phyloP scores from a whole-genome alignment of 2,329 filamentous ascomycete species.

The Bipolaris bicolor region DNA sequence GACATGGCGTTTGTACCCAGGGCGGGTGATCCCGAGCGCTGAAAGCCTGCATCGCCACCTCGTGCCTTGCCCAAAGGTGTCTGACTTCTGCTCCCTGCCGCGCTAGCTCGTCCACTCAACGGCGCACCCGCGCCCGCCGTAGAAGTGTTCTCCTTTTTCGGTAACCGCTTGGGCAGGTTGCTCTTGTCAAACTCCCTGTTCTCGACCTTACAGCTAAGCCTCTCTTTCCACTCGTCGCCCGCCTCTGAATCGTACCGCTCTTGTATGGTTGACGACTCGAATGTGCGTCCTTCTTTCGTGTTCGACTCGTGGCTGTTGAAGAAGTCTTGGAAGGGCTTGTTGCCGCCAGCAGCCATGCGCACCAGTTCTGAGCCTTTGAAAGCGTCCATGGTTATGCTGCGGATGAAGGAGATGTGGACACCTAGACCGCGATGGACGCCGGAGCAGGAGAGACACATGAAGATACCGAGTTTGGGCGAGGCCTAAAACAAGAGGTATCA shows the following conservation, averaged over 20 bases:
- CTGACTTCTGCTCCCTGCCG: slow-evolving; percentile 46
- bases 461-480: slow-evolving; percentile 95
- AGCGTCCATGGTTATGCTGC: slow-evolving; percentile 97
- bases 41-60: slow-evolving; percentile 36
- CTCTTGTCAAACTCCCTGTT: slow-evolving; percentile 82
- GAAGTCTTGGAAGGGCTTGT: slow-evolving; percentile 84
- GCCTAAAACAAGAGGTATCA: slow-evolving; percentile 55
- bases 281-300: slow-evolving; percentile 58
- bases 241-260: slow-evolving; percentile 89
- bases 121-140: slow-evolving; percentile 33
- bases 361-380: slow-evolving; percentile 94
- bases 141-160: slow-evolving; percentile 42
- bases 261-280: slow-evolving; percentile 87
- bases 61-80: slow-evolving; percentile 49
- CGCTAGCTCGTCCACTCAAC: slow-evolving; percentile 43
- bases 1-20: slow-evolving; percentile 48
- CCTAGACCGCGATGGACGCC: slow-evolving; percentile 93
- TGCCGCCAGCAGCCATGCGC: slow-evolving; percentile 91
- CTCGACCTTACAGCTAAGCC: slow-evolving; percentile 85
- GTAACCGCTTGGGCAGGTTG: slow-evolving; percentile 59
- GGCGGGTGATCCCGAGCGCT: slow-evolving; percentile 46
- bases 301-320: slow-evolving; percentile 68
- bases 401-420: slow-evolving; percentile 97
- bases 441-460: slow-evolving; percentile 96
- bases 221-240: slow-evolving; percentile 94